phyloP scores from a whole-genome alignment of 371 early-diverging fungal species.

The Mortierella sp. region DNA sequence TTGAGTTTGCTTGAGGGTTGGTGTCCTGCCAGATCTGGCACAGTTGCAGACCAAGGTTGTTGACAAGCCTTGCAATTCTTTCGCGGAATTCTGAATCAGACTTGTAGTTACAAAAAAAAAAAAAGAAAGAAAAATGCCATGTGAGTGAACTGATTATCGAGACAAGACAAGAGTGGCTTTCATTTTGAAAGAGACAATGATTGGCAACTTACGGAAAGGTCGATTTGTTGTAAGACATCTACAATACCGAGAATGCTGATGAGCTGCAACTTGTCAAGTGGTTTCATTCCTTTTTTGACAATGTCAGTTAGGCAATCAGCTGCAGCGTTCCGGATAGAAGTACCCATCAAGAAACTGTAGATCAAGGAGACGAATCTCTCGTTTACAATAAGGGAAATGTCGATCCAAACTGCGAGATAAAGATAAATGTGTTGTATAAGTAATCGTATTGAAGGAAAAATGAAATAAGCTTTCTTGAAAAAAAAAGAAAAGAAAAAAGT shows the following conservation, averaged over 20 bases:
- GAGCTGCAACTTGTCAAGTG: conserved; percentile 87
- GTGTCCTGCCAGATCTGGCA: conserved; percentile 81
- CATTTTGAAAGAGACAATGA: background rate
- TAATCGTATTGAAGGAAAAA: no score
- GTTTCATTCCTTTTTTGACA: conserved; percentile 93
- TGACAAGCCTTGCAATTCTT: conserved; percentile 85
- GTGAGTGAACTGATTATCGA: background rate
- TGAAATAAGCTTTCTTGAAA: background rate
- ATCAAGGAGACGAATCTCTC: conserved; percentile 84
- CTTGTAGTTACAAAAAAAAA: conserved; percentile 29
- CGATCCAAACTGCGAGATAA: conserved; percentile 86
- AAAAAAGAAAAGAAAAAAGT: background rate
- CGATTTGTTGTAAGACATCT: conserved; percentile 65
- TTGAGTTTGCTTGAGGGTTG: conserved; percentile 36
- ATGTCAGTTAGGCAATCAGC: conserved; percentile 88
- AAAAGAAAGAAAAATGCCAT: background rate
- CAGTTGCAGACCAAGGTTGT: conserved; percentile 86
- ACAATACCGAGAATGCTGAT: conserved; percentile 84
- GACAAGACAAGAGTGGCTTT: background rate
- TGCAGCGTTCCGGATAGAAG: conserved; percentile 77
- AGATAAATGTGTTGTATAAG: background rate
- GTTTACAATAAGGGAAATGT: conserved; percentile 90
- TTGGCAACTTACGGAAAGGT: conserved; percentile 36
- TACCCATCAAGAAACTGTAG: conserved; percentile 75
- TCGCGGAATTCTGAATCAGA: conserved; percentile 84